phyloP scores from a whole-genome alignment of 768 basidiomycete species.

The Kwoniella shandongensis region DNA sequence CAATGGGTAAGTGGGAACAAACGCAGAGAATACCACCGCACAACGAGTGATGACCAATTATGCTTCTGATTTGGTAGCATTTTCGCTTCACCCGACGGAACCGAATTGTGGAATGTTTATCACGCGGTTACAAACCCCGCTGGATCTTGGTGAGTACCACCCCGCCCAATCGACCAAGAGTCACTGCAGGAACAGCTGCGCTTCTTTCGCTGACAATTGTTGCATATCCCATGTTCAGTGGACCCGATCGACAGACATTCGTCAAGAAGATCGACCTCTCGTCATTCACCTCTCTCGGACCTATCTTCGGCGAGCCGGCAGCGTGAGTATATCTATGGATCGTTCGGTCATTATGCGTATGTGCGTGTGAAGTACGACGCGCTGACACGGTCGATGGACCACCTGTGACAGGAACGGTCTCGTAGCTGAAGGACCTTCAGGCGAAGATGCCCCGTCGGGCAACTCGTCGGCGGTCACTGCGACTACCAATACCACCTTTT shows the following conservation, averaged over 20 bases:
- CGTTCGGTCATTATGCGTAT: too few relatives aligned
- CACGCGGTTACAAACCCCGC: constrained; percentile 21
- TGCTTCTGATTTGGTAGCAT: constrained; percentile 5
- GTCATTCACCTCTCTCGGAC: background rate
- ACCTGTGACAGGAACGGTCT: background rate
- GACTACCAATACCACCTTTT: background rate
- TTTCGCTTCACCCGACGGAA: constrained; percentile 25
- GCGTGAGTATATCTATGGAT: background rate
- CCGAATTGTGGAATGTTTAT: constrained; percentile 27
- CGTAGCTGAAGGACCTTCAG: constrained; percentile 5
- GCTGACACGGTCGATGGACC: too few relatives aligned
- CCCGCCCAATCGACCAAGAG: background rate
- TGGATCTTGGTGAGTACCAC: constrained; percentile 24
- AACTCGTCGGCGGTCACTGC: background rate
- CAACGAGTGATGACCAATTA: background rate
- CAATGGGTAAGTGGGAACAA: constrained; percentile 14
- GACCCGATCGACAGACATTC: constrained; percentile 10
- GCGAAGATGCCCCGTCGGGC: background rate
- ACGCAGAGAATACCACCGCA: background rate
- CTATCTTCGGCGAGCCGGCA: background rate
- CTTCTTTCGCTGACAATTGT: background rate
- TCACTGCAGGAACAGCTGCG: background rate
- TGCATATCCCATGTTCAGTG: background rate
- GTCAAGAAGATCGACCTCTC: constrained; percentile 3
- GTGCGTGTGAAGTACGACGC: too few relatives aligned